Evolutionary conservation across 306 rosid species (phyloP).

Genomic region (Canavalia ensiformis): DNA sequence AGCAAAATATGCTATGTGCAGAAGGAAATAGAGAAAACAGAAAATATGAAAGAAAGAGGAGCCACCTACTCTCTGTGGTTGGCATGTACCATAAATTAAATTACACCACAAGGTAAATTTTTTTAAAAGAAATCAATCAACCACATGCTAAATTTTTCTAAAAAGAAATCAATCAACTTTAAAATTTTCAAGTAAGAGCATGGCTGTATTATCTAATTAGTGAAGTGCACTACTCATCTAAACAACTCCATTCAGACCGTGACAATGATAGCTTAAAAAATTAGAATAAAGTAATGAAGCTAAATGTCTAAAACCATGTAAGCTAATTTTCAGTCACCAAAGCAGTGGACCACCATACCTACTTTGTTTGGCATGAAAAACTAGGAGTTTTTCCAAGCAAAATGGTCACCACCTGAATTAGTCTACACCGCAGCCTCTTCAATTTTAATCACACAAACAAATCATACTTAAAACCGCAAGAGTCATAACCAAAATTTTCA

Average conservation of each 20-base stretch:
- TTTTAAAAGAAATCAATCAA: neutral
- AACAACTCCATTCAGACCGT: neutral
- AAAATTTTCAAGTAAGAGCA: neutral
- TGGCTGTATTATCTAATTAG: neutral
- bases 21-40: neutral
- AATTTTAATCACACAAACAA: neutral
- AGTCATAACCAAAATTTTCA: neutral
- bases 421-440: neutral
- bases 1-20: neutral
- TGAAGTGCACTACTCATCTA: neutral
- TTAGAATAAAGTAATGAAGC: neutral
- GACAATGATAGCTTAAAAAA: neutral
- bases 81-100: neutral
- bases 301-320: neutral
- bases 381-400: neutral
- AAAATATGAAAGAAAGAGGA: neutral
- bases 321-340: neutral
- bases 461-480: slow-evolving; percentile 7
- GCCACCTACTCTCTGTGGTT: neutral
- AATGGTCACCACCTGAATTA: neutral
- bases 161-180: neutral
- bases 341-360: neutral
- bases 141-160: neutral
- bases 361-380: neutral
- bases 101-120: neutral